These are phyloP conservation scores for Besnoitia besnoiti DNA, from an alignment of 169 alveolate species.

Conservation along the genomic window DNA sequence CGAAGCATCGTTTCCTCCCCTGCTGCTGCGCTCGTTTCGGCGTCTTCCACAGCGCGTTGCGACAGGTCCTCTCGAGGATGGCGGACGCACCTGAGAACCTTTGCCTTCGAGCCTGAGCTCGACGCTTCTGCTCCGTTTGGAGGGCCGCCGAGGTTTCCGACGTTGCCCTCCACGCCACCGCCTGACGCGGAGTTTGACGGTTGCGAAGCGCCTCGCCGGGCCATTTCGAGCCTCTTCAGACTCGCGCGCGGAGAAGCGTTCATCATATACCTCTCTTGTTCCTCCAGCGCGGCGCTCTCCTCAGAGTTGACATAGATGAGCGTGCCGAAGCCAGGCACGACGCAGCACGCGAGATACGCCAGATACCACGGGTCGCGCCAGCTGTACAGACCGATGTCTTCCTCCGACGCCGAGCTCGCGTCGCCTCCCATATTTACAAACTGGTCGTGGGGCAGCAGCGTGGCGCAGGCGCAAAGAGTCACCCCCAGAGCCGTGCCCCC, in stretches of 20 bases:
- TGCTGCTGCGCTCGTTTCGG: too few relatives aligned
- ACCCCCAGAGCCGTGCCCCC: constrained; percentile 82
- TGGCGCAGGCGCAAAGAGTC: constrained; percentile 83
- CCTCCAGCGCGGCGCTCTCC: constrained; percentile 75
- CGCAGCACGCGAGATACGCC: constrained; percentile 76
- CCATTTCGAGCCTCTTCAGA: not conserved
- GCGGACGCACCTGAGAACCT: not conserved
- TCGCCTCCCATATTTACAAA: constrained; percentile 29
- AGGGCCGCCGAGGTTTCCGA: not conserved
- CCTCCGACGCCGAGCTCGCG: constrained; percentile 52
- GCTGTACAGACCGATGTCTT: constrained; percentile 75
- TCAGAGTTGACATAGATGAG: constrained; percentile 77
- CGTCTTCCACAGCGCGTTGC: too few relatives aligned
- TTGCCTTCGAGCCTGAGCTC: not conserved
- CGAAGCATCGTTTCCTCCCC: too few relatives aligned
- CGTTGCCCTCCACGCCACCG: not conserved
- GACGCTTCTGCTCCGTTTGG: not conserved
- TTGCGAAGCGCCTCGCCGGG: not conserved
- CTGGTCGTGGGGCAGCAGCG: constrained; percentile 74
- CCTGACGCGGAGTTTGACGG: not conserved
- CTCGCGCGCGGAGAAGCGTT: not conserved
- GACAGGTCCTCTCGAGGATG: too few relatives aligned
- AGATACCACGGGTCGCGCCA: constrained; percentile 86
- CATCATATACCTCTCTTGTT: constrained; percentile 50
- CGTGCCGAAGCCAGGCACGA: constrained; percentile 78